These are phyloP conservation scores for Claviceps monticola DNA, from an alignment of 2,329 filamentous ascomycete genomes.

Conservation along the genomic window DNA sequence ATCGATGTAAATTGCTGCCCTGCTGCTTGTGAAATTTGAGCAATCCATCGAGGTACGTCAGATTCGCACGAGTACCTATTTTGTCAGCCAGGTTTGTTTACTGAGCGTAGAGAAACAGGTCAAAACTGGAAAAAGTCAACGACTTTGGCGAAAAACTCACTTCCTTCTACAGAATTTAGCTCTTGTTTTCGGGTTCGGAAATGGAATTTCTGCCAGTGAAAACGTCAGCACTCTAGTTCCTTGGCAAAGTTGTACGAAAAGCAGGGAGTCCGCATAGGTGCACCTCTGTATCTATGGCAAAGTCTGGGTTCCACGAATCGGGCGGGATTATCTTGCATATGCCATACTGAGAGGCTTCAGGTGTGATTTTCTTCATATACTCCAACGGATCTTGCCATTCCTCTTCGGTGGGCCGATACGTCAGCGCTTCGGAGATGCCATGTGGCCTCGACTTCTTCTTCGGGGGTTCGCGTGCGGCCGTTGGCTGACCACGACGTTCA, in stretches of 20 bases:
- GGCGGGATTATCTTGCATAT: conserved; percentile 94
- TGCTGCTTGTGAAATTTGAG: conserved; percentile 95
- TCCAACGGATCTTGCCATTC: conserved; percentile 91
- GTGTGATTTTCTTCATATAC: conserved; percentile 83
- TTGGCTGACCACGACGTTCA: conserved; percentile 76
- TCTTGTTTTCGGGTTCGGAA: conserved; percentile 94
- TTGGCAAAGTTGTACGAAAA: background rate
- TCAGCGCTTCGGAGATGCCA: conserved; percentile 77
- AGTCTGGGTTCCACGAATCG: conserved; percentile 83
- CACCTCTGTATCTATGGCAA: conserved; percentile 95
- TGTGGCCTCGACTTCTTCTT: conserved; percentile 70
- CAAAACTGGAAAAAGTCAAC: background rate
- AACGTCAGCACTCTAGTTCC: background rate
- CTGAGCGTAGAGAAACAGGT: background rate
- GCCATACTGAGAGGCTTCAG: conserved; percentile 76
- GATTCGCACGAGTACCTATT: conserved; percentile 78
- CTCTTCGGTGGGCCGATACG: conserved; percentile 78
- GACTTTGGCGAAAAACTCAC: conserved; percentile 35
- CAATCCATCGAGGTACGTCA: conserved; percentile 90
- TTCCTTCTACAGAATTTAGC: conserved; percentile 95
- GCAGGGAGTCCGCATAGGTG: conserved; percentile 8
- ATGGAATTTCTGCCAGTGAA: conserved; percentile 62
- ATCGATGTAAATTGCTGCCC: conserved; percentile 82
- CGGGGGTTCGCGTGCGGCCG: conserved; percentile 58
- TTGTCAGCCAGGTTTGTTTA: background rate